These are phyloP conservation scores for Neospora caninum DNA, from an alignment of 169 alveolate species.

Conservation along the genomic window DNA sequence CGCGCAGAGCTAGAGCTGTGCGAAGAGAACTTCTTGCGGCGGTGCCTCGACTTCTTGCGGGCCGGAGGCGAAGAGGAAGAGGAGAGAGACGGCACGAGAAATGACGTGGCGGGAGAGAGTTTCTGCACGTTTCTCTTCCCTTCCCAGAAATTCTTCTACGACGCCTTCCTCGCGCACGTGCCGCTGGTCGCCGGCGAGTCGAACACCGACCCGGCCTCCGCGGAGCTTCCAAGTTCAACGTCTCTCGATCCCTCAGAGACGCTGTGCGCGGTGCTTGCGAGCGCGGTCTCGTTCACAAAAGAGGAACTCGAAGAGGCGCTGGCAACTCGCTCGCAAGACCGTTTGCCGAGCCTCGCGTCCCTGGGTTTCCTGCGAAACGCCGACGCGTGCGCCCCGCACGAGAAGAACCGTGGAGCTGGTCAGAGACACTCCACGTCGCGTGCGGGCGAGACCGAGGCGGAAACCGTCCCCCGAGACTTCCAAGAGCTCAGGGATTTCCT, in stretches of 20 bases:
- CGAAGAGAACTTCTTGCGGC: slow-evolving; percentile 12
- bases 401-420: no score
- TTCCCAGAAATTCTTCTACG: not conserved
- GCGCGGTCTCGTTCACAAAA: not conserved
- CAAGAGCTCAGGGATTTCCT: not conserved
- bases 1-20: slow-evolving; percentile 54
- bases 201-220: not conserved
- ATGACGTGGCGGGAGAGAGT: not conserved
- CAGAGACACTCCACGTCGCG: no score
- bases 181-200: not conserved
- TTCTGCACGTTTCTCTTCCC: not conserved
- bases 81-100: not conserved
- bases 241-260: not conserved
- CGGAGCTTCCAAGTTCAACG: not conserved
- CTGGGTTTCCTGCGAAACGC: not conserved
- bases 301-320: not conserved
- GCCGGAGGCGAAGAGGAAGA: slow-evolving; percentile 18
- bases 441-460: no score
- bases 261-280: not conserved
- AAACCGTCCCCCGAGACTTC: no score
- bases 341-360: not conserved
- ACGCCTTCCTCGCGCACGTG: slow-evolving; percentile 6
- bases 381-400: not conserved
- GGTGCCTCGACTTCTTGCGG: slow-evolving; percentile 33
- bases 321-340: not conserved